phyloP scores from a whole-genome alignment of 192 early-diverging fungal species.

The Coemansia sp. region DNA sequence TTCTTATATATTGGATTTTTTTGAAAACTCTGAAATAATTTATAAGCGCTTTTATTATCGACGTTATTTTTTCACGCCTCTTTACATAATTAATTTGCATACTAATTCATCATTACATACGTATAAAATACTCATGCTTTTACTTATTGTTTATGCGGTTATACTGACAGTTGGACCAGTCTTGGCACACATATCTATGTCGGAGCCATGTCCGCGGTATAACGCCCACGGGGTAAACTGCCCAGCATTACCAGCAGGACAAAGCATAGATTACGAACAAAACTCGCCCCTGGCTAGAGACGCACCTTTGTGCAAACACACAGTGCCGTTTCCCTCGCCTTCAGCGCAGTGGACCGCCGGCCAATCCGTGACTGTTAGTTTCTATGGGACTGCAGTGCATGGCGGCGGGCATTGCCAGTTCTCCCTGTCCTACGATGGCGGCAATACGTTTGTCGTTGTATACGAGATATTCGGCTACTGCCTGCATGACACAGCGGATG shows the following conservation, averaged over 20 bases:
- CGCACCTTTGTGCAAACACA: slow-evolving; percentile 18
- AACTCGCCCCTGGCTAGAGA: slow-evolving; percentile 2
- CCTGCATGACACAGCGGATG: slow-evolving; percentile 16
- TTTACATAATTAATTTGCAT: too few relatives aligned
- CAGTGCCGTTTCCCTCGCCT: background rate
- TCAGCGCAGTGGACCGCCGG: slow-evolving; percentile 51
- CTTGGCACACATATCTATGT: background rate
- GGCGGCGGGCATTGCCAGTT: slow-evolving; percentile 64
- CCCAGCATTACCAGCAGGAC: slow-evolving; percentile 4
- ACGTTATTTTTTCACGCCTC: too few relatives aligned
- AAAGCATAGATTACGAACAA: slow-evolving; percentile 1
- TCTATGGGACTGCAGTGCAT: slow-evolving; percentile 32
- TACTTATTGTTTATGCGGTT: background rate
- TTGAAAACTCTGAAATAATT: too few relatives aligned
- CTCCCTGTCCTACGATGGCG: slow-evolving; percentile 58
- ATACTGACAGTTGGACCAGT: background rate
- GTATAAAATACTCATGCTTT: background rate
- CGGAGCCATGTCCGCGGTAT: background rate
- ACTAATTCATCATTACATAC: too few relatives aligned
- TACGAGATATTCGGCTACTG: slow-evolving; percentile 43
- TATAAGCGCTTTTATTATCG: too few relatives aligned
- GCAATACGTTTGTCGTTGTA: slow-evolving; percentile 58
- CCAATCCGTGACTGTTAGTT: slow-evolving; percentile 37
- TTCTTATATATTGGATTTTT: background rate
- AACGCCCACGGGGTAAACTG: slow-evolving; percentile 1